Conservation (phyloP, 345 rosid species). For the Gossypium rotundifolium region DNA sequence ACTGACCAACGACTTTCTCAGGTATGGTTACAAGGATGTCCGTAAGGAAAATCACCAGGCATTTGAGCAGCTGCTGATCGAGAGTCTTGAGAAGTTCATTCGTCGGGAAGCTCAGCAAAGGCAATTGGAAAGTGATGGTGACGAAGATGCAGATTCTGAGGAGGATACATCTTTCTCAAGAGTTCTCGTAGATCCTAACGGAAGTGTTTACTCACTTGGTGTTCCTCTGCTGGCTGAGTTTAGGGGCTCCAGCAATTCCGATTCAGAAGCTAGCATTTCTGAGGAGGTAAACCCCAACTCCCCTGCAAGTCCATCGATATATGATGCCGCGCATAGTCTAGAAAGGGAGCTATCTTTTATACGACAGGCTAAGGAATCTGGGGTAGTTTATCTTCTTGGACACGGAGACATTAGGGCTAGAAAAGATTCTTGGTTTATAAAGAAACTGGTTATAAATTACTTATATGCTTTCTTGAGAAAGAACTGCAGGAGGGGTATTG, state of each 20-base stretch:
- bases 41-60: constrained; percentile 94
- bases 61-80: constrained; percentile 92
- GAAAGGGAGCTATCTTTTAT: constrained; percentile 93
- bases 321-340: constrained; percentile 81
- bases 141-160: constrained; percentile 58
- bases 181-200: constrained; percentile 82
- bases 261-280: constrained; percentile 55
- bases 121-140: constrained; percentile 83
- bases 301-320: constrained; percentile 23
- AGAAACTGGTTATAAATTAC: constrained; percentile 87
- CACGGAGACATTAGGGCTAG: constrained; percentile 96
- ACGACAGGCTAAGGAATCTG: constrained; percentile 86
- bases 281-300: constrained; percentile 36
- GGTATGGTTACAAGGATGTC: constrained; percentile 95
- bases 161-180: constrained; percentile 47
- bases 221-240: constrained; percentile 76
- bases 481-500: constrained; percentile 90
- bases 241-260: constrained; percentile 30
- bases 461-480: constrained; percentile 91
- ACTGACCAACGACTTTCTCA: constrained; percentile 23
- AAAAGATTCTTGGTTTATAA: constrained; percentile 95
- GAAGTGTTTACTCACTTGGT: constrained; percentile 83
- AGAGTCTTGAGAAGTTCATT: constrained; percentile 95
- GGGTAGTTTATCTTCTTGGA: constrained; percentile 95
- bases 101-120: constrained; percentile 94